Evolutionary conservation across 2,329 filamentous ascomycete species (phyloP).

Genomic region (Fusarium coicis): DNA sequence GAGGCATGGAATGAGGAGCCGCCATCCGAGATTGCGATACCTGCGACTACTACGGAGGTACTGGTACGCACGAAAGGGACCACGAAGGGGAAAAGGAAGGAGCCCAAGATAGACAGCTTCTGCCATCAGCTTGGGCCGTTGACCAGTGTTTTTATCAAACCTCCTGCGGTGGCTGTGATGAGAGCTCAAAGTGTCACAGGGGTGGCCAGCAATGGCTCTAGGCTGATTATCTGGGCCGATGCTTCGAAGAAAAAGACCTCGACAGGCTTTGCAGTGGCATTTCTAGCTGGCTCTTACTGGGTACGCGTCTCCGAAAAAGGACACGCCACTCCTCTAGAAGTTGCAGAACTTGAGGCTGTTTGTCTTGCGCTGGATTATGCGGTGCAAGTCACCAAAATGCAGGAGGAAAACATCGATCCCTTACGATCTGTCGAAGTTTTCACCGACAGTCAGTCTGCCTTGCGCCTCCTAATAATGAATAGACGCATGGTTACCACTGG

Average conservation of each 20-base stretch:
- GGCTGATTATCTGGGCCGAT: not conserved
- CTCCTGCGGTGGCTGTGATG: not conserved
- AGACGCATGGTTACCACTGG: not conserved
- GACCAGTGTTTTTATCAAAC: not conserved
- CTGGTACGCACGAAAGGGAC: not conserved
- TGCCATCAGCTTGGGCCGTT: not conserved
- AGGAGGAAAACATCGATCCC: not conserved
- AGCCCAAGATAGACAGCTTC: not conserved
- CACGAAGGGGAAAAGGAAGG: not conserved
- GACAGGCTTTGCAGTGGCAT: not conserved
- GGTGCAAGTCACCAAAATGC: not conserved
- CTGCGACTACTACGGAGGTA: not conserved
- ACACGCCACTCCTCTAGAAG: not conserved
- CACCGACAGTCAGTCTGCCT: not conserved
- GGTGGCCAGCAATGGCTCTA: not conserved
- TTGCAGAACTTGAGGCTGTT: not conserved
- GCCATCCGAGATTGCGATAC: not conserved
- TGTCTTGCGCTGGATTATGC: not conserved
- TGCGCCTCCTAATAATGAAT: not conserved
- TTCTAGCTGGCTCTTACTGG: not conserved
- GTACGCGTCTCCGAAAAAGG: not conserved
- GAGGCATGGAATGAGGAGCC: not conserved
- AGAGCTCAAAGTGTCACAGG: not conserved
- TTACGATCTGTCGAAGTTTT: not conserved
- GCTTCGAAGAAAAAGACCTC: not conserved